phyloP scores from a whole-genome alignment of 148 eudicot species.

The Chenopodium quinoa region DNA sequence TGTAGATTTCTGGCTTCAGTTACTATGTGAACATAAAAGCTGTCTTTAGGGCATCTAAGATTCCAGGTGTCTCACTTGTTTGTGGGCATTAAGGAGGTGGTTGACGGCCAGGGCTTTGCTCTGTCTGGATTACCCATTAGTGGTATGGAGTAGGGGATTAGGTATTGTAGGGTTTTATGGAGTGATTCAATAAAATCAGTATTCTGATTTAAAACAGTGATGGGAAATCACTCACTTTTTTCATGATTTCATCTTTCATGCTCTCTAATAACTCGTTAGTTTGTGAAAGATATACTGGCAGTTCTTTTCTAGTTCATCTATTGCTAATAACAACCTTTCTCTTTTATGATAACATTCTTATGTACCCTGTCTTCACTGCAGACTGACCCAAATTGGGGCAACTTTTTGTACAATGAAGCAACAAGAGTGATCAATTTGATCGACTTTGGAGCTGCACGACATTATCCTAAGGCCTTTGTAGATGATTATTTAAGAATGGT shows the following conservation, averaged over 20 bases:
- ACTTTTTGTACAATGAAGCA: conserved; percentile 66
- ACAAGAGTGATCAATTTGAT: conserved; percentile 70
- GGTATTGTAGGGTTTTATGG: neutral
- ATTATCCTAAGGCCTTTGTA: conserved; percentile 72
- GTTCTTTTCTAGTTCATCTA: neutral
- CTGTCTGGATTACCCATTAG: neutral
- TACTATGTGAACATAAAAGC: neutral
- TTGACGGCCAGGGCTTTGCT: neutral
- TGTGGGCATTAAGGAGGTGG: neutral
- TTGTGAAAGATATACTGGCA: neutral
- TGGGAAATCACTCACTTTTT: neutral
- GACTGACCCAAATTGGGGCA: conserved; percentile 99
- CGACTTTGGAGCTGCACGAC: conserved; percentile 97
- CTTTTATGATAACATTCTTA: neutral
- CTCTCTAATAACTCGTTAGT: neutral
- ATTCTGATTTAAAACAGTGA: too few relatives aligned
- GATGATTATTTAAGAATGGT: conserved; percentile 94
- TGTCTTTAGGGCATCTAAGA: neutral
- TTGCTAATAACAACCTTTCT: neutral
- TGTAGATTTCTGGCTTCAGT: neutral
- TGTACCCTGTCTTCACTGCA: conserved; percentile 42
- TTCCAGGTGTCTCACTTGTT: neutral
- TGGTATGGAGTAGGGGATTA: neutral
- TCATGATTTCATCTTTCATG: neutral
- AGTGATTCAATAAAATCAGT: neutral